Percentiles rank a stretch among this genome's conserved stretches.
Evolutionary conservation across 257 asterid species (phyloP).

Genomic region (Solanum sejunctum): DNA sequence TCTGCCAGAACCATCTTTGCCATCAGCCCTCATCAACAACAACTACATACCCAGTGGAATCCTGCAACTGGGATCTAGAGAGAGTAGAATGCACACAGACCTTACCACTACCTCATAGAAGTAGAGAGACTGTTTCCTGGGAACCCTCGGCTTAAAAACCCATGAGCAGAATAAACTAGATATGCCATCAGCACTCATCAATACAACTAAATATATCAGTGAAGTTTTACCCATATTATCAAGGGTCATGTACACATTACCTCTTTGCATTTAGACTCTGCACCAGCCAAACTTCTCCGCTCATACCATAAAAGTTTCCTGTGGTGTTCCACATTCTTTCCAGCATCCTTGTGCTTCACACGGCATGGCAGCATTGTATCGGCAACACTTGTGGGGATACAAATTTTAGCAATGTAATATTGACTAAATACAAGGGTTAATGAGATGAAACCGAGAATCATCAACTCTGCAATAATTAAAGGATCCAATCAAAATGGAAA

Average conservation of each 20-base stretch:
- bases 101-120: too few species aligned
- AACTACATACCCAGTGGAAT: background rate
- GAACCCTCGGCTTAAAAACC: too few species aligned
- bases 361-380: constrained; percentile 72
- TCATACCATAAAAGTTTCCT: constrained; percentile 52
- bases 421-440: constrained; percentile 72
- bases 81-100: too few species aligned
- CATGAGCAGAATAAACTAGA: too few species aligned
- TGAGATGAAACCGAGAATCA: constrained; percentile 94
- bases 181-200: background rate
- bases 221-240: background rate
- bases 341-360: background rate
- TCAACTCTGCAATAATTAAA: constrained; percentile 62
- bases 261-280: constrained; percentile 26
- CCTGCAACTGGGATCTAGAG: too few species aligned
- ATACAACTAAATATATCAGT: background rate
- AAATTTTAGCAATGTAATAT: constrained; percentile 72
- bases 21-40: background rate
- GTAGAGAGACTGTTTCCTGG: too few species aligned
- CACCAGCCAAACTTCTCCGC: constrained; percentile 37
- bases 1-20: background rate
- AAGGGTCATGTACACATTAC: constrained; percentile 14
- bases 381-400: constrained; percentile 62
- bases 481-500: background rate
- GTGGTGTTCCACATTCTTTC: constrained; percentile 9